Evolutionary conservation across 2,329 filamentous ascomycete species (phyloP).

Genomic region (Colletotrichum destructivum): DNA sequence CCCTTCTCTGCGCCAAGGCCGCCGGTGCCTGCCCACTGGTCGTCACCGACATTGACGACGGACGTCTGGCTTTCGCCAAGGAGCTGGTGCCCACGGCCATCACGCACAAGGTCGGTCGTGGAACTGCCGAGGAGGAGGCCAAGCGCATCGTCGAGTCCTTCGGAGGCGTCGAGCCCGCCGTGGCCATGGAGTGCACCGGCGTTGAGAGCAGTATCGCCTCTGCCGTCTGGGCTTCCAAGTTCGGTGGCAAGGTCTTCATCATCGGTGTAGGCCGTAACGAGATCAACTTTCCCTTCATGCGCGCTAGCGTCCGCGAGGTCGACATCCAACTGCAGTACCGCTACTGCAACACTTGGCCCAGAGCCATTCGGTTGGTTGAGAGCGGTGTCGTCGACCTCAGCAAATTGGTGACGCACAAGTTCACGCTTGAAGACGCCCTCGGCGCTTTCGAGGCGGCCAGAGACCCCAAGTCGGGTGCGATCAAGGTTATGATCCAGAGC

Average conservation of each 20-base stretch:
- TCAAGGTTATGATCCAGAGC: constrained; percentile 96
- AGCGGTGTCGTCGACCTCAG: constrained; percentile 86
- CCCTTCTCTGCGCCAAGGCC: constrained; percentile 85
- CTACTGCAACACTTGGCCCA: constrained; percentile 96
- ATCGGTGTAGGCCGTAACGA: constrained; percentile 96
- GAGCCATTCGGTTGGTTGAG: constrained; percentile 89
- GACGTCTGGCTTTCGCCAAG: constrained; percentile 87
- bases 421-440: constrained; percentile 86
- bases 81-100: constrained; percentile 83
- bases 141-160: constrained; percentile 77
- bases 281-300: constrained; percentile 96
- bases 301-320: constrained; percentile 89
- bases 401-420: constrained; percentile 90
- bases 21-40: constrained; percentile 92
- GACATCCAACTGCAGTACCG: constrained; percentile 98
- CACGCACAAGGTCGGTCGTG: constrained; percentile 83
- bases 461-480: constrained; percentile 92
- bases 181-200: constrained; percentile 94
- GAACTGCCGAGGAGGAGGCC: constrained; percentile 79
- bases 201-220: constrained; percentile 90
- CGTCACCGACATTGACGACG: constrained; percentile 94
- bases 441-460: constrained; percentile 92
- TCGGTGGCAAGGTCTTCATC: constrained; percentile 97
- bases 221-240: constrained; percentile 92
- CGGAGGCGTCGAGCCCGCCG: constrained; percentile 83